Evolutionary conservation across 208 protist genomes (phyloP).

Genomic region (Borovskyia barvae): DNA sequence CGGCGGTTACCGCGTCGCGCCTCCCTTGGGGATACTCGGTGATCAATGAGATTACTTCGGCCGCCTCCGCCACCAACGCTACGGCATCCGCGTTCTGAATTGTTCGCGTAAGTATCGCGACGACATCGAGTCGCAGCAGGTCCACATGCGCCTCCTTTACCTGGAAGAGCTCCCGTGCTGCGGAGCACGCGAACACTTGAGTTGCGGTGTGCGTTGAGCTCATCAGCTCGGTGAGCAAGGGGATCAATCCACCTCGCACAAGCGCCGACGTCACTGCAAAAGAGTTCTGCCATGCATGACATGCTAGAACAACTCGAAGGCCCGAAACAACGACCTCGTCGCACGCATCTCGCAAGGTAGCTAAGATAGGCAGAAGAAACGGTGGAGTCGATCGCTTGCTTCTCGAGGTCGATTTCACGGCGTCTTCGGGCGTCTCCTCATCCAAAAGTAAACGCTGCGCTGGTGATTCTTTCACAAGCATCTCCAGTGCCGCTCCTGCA

Average conservation of each 20-base stretch:
- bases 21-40: constrained; percentile 56
- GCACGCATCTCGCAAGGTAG: constrained; percentile 38
- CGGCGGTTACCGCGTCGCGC: constrained; percentile 43
- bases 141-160: constrained; percentile 75
- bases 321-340: constrained; percentile 59
- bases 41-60: constrained; percentile 54
- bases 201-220: constrained; percentile 32
- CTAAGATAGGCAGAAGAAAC: constrained; percentile 31
- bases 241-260: constrained; percentile 40
- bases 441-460: constrained; percentile 48
- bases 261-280: constrained; percentile 54
- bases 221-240: constrained; percentile 38
- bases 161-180: constrained; percentile 49
- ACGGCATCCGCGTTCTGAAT: constrained; percentile 40
- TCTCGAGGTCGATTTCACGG: not conserved
- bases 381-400: not conserved
- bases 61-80: constrained; percentile 49
- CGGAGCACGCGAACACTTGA: constrained; percentile 52
- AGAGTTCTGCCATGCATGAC: constrained; percentile 58
- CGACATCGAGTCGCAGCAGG: constrained; percentile 39
- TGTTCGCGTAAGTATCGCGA: constrained; percentile 42
- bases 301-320: constrained; percentile 57
- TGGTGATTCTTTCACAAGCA: constrained; percentile 51
- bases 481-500: constrained; percentile 54
- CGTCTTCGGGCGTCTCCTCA: not conserved